Conservation (phyloP, 306 rosid genomes). For the Quillaja saponaria region DNA sequence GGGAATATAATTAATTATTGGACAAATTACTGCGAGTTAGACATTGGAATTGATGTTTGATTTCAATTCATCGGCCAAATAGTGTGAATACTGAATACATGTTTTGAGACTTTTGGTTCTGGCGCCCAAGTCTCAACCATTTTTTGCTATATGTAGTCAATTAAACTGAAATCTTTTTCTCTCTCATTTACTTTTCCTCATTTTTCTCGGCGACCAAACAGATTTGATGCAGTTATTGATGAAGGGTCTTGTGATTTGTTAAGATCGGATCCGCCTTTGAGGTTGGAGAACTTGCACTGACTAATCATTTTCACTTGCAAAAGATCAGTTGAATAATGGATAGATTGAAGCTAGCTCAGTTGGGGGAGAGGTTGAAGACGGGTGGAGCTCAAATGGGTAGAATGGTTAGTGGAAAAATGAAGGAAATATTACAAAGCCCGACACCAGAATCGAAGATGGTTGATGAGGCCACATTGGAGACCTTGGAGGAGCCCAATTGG, state of each 20-base stretch:
- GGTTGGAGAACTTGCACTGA: neutral
- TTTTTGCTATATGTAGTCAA: no score
- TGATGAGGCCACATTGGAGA: slow-evolving; percentile 71
- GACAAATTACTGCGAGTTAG: neutral
- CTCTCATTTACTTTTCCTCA: neutral
- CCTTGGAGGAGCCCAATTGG: slow-evolving; percentile 67
- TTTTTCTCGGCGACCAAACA: neutral
- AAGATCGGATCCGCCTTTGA: neutral
- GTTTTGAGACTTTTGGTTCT: no score
- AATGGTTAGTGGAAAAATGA: slow-evolving; percentile 63
- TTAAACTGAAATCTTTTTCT: no score
- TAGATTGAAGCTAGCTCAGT: slow-evolving; percentile 52
- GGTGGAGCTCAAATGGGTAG: slow-evolving; percentile 81
- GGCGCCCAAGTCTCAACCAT: no score
- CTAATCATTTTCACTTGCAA: neutral
- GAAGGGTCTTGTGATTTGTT: neutral
- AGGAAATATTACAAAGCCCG: slow-evolving; percentile 62
- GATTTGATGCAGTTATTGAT: neutral
- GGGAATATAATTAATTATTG: neutral
- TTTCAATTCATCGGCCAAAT: no score
- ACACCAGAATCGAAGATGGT: slow-evolving; percentile 80
- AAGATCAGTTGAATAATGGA: slow-evolving; percentile 41
- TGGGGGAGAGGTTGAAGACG: slow-evolving; percentile 67
- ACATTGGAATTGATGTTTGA: no score
- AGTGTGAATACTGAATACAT: no score